phyloP scores from a whole-genome alignment of 495 filamentous ascomycete species.

The Letharia lupina region DNA sequence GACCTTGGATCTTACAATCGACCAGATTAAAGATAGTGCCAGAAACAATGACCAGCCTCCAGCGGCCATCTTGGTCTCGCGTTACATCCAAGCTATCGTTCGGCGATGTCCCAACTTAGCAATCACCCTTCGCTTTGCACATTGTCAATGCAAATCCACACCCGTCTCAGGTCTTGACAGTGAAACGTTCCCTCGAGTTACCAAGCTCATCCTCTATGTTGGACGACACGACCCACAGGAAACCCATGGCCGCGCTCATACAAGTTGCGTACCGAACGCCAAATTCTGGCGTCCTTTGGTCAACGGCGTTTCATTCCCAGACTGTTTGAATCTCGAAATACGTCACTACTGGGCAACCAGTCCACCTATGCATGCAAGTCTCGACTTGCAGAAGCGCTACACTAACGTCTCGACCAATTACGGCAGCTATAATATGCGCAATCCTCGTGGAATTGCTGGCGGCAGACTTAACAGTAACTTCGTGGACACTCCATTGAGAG shows the following conservation, averaged over 20 bases:
- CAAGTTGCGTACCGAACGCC: constrained; percentile 24
- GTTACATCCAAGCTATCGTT: constrained; percentile 26
- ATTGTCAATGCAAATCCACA: constrained; percentile 29
- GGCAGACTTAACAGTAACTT: not conserved
- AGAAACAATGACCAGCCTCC: constrained; percentile 25
- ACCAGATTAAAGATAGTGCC: constrained; percentile 28
- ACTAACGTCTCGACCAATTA: not conserved
- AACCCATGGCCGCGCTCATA: constrained; percentile 7
- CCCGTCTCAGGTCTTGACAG: constrained; percentile 29
- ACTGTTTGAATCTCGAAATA: constrained; percentile 21
- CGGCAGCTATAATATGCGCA: not conserved
- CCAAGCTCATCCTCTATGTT: constrained; percentile 28
- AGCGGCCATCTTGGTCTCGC: constrained; percentile 28
- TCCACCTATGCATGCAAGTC: constrained; percentile 12
- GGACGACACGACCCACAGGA: constrained; percentile 22
- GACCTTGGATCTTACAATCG: constrained; percentile 28
- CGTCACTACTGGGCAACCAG: constrained; percentile 20
- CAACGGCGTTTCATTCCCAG: constrained; percentile 23
- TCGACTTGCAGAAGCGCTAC: constrained; percentile 9
- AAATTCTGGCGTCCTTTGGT: constrained; percentile 33
- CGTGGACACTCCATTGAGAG: not conserved
- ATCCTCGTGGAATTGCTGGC: not conserved
- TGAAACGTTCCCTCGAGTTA: constrained; percentile 30
- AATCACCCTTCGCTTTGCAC: constrained; percentile 30
- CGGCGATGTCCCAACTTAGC: constrained; percentile 31